phyloP scores from a whole-genome alignment of 75 land plant genomes.

The Pinus taeda region DNA sequence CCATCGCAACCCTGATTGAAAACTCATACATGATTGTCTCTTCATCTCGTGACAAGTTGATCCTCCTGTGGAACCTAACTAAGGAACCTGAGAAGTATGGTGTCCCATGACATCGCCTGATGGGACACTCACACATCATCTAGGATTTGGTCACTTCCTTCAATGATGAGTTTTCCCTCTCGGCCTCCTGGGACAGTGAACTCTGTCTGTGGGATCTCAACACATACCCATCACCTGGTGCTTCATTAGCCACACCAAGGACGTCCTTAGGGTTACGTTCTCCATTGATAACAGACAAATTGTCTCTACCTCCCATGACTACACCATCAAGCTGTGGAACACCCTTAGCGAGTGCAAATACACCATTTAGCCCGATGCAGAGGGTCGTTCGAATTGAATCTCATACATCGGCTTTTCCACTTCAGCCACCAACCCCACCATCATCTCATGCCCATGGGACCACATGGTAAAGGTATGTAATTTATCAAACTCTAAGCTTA shows the following conservation, averaged over 20 bases:
- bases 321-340: slow-evolving; percentile 84
- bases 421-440: slow-evolving; percentile 34
- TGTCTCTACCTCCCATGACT: slow-evolving; percentile 74
- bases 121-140: slow-evolving; percentile 70
- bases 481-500: slow-evolving; percentile 55
- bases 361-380: slow-evolving; percentile 53
- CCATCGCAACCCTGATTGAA: slow-evolving; percentile 87
- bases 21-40: slow-evolving; percentile 81
- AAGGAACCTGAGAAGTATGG: slow-evolving; percentile 19
- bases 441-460: slow-evolving; percentile 71
- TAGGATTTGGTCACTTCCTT: slow-evolving; percentile 80
- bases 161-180: slow-evolving; percentile 76
- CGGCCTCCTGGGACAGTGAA: slow-evolving; percentile 71
- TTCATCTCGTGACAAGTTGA: slow-evolving; percentile 80
- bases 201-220: slow-evolving; percentile 76
- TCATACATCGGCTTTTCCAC: slow-evolving; percentile 43
- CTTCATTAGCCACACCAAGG: slow-evolving; percentile 81
- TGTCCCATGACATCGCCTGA: slow-evolving; percentile 38
- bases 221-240: slow-evolving; percentile 58
- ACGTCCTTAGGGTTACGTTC: slow-evolving; percentile 63
- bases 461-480: slow-evolving; percentile 66
- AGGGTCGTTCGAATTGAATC: slow-evolving; percentile 40
- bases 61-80: no score
- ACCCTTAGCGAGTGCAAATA: slow-evolving; percentile 87
- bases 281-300: slow-evolving; percentile 60